Evolutionary conservation across 169 alveolate genomes (phyloP).

Genomic region (Plasmodium malariae): DNA sequence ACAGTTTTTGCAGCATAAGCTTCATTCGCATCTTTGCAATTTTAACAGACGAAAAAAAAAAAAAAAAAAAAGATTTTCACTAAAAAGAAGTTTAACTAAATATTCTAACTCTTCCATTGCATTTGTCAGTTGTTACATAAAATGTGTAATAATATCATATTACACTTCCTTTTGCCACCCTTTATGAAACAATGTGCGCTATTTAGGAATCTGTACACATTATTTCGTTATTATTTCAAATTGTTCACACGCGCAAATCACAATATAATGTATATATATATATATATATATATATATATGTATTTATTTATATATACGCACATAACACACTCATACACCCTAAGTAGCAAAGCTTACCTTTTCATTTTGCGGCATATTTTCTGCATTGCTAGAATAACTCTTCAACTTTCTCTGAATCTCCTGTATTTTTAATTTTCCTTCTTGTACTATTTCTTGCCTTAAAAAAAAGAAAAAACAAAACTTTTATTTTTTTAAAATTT

Average conservation of each 20-base stretch:
- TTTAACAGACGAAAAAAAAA: background rate
- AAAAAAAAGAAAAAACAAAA: background rate
- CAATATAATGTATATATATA: background rate
- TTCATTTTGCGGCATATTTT: conserved; percentile 34
- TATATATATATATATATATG: background rate
- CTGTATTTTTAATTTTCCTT: conserved; percentile 65
- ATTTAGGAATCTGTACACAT: background rate
- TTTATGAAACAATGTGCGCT: background rate
- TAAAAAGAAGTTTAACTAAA: background rate
- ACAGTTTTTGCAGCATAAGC: conserved; percentile 53
- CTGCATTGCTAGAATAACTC: conserved; percentile 19
- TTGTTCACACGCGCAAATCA: too few species aligned
- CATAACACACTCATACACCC: background rate
- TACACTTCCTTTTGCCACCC: background rate
- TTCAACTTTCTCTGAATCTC: conserved; percentile 63
- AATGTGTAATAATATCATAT: background rate
- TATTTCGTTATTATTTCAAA: too few species aligned
- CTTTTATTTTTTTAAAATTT: too few species aligned
- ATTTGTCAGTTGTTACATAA: background rate
- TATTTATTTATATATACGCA: background rate
- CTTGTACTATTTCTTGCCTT: conserved; percentile 65
- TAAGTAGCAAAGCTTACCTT: conserved; percentile 16
- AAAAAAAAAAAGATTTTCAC: background rate
- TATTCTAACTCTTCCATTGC: too few species aligned
- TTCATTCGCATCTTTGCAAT: conserved; percentile 36